Evolutionary conservation across 352 stramenopile genomes (phyloP), one percentile per base, ranked within the genome.

Genomic region (Aphanomyces cochlioides): DNA sequence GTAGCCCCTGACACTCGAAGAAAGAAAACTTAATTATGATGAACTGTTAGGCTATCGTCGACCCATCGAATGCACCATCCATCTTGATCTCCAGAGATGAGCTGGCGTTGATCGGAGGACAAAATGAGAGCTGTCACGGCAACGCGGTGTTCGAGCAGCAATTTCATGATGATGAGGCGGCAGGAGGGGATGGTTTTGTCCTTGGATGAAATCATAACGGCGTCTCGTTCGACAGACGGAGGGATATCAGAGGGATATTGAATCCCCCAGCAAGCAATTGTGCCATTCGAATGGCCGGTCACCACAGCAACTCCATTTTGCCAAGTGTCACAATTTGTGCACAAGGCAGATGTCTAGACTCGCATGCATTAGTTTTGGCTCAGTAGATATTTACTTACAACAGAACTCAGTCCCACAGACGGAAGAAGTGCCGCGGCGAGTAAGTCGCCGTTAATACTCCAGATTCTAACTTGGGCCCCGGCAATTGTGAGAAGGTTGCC

Each of bases 371-470:
- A 69, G 13, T 17, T 28, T 17, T 12, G 10, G 5, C 5, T 38
- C 6, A 53, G 43, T 45, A 6, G 60, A 19, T 6, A 17, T 28
- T 28, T 0, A 73, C 72, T 17, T 85, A 93, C 85, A 50, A 91
- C 85, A 13, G 71, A 47, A 50, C 74, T 74, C 15, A 93, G 76
- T 4, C 83, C 82, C 36, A 87, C 79, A 1, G 67, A 17, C 58
- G 75, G 41, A 8, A 81, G 63, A 8, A 63, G 80, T 1, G 79
- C 83, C n/a, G 76, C 77, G 5, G 83, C 84, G 5, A 93, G 72
- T 6, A 93, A 72, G 57, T 93, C 85, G 0, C 85, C 85, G 36
- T 93, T 93, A 56, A 93, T 84, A 68, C 83, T 90, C 85, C 85
- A 93, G 2, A 91, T 47, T 3, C 85, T 83, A 6, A 93, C 13